These are phyloP conservation scores for Magnolia changhungtana DNA, from an alignment of 164 flowering plant genomes.

Conservation along the genomic window DNA sequence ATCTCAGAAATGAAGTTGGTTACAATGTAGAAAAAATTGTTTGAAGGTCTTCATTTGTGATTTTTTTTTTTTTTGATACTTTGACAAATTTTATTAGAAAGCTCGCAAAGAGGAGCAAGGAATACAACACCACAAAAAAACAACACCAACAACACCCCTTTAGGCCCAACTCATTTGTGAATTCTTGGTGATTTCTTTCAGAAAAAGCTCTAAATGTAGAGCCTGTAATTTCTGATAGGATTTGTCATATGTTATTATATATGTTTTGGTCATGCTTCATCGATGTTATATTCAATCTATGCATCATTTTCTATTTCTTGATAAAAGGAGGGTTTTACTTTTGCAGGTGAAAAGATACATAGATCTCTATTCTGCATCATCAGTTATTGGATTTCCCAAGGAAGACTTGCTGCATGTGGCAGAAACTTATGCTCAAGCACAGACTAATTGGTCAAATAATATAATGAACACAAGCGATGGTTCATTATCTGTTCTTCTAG, in stretches of 20 bases:
- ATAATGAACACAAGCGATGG: conserved; percentile 23
- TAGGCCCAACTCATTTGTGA: background rate
- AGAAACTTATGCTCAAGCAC: conserved; percentile 61
- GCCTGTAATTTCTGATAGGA: background rate
- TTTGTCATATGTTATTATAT: background rate
- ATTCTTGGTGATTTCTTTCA: background rate
- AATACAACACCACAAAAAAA: too few relatives aligned
- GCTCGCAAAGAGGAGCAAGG: too few relatives aligned
- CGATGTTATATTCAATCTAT: background rate
- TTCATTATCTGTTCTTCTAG: conserved; percentile 33
- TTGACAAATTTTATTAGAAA: too few relatives aligned
- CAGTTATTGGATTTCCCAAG: conserved; percentile 80
- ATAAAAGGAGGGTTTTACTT: conserved; percentile 8
- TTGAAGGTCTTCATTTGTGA: background rate
- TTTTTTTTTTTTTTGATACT: too few relatives aligned
- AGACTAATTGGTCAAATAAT: conserved; percentile 40
- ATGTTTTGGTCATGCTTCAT: background rate
- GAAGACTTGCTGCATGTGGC: conserved; percentile 63
- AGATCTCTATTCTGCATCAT: conserved; percentile 82
- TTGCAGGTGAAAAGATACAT: conserved; percentile 91
- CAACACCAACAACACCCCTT: too few relatives aligned
- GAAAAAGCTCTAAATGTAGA: background rate
- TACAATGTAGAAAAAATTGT: too few relatives aligned
- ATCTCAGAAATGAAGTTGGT: too few relatives aligned
- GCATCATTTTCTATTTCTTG: background rate